Evolutionary conservation across 2,329 filamentous ascomycete species (phyloP).

Genomic region (Pseudogymnoascus sp.): DNA sequence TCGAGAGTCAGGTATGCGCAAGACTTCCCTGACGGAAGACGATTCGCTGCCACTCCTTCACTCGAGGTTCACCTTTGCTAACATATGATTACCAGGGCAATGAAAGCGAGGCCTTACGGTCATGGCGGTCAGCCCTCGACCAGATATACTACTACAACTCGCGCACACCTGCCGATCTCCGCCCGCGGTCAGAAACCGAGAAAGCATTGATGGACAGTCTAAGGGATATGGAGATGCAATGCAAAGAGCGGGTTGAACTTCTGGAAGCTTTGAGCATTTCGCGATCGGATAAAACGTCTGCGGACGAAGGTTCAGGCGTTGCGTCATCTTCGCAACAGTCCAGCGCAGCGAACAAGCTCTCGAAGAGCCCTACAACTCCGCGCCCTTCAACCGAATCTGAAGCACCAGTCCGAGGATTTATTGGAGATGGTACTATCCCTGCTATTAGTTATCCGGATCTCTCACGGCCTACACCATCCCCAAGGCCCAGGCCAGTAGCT

Average conservation of each 20-base stretch:
- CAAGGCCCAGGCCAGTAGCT: slow-evolving; percentile 37
- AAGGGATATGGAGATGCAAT: slow-evolving; percentile 76
- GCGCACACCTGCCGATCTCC: slow-evolving; percentile 59
- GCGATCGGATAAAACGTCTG: slow-evolving; percentile 36
- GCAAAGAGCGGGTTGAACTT: slow-evolving; percentile 85
- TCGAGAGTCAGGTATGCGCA: slow-evolving; percentile 71
- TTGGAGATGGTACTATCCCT: slow-evolving; percentile 75
- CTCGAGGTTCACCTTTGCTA: background rate
- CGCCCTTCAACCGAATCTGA: slow-evolving; percentile 23
- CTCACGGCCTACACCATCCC: slow-evolving; percentile 56
- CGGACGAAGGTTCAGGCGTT: slow-evolving; percentile 19
- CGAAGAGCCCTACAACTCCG: slow-evolving; percentile 22
- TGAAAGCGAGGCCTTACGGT: slow-evolving; percentile 80
- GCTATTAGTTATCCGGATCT: slow-evolving; percentile 72
- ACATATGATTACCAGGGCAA: slow-evolving; percentile 56
- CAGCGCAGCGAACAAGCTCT: slow-evolving; percentile 16
- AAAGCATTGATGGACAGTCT: slow-evolving; percentile 74
- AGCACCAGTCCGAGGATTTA: slow-evolving; percentile 44
- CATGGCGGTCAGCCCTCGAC: slow-evolving; percentile 82
- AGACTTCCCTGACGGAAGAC: background rate
- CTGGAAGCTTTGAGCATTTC: slow-evolving; percentile 70
- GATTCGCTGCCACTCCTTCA: background rate
- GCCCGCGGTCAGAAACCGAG: slow-evolving; percentile 73
- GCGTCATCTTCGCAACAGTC: slow-evolving; percentile 3
- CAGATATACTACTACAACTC: slow-evolving; percentile 83